A percentile compares a stretch with the other conserved stretches of the same genome.
Conservation (phyloP, 176 grass and related monocot genomes). For the Microstegium vimineum region DNA sequence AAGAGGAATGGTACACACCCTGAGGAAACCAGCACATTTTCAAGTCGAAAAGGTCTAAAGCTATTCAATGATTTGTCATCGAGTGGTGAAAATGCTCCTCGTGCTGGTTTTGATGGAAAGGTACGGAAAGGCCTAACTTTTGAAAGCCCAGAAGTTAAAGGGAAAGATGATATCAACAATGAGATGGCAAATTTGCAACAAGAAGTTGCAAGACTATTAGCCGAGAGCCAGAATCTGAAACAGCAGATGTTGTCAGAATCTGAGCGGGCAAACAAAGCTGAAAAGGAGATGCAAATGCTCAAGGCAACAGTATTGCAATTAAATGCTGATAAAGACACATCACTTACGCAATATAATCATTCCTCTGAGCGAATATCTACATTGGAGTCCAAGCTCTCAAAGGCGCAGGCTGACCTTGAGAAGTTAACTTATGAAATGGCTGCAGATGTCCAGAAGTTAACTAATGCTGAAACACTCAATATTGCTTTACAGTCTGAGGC, state of each 20-base stretch:
- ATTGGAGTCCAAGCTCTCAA: slow-evolving; percentile 60
- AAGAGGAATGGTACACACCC: slow-evolving; percentile 71
- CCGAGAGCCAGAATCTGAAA: slow-evolving; percentile 63
- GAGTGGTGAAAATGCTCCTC: slow-evolving; percentile 33
- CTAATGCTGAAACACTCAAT: slow-evolving; percentile 61
- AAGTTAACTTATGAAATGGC: slow-evolving; percentile 71
- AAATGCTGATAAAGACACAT: slow-evolving; percentile 54
- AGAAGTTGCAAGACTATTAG: slow-evolving; percentile 64
- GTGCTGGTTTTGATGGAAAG: slow-evolving; percentile 48
- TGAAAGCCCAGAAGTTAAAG: slow-evolving; percentile 54
- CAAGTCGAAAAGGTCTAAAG: slow-evolving; percentile 55
- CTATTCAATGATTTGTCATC: slow-evolving; percentile 53
- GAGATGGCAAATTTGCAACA: slow-evolving; percentile 56
- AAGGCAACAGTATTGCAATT: slow-evolving; percentile 47
- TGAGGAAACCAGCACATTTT: slow-evolving; percentile 44
- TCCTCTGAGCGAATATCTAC: slow-evolving; percentile 50
- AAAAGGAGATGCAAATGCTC: slow-evolving; percentile 52
- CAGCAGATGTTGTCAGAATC: slow-evolving; percentile 63
- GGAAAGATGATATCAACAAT: slow-evolving; percentile 35
- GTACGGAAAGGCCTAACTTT: slow-evolving; percentile 55
- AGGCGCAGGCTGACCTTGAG: slow-evolving; percentile 56
- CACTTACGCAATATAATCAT: slow-evolving; percentile 47
- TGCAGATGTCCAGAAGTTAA: slow-evolving; percentile 56
- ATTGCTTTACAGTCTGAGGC: slow-evolving; percentile 49
- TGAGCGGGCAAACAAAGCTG: slow-evolving; percentile 67